Evolutionary conservation across 2,329 filamentous ascomycete genomes (phyloP).

Genomic region (Rhinocladiella mackenziei): DNA sequence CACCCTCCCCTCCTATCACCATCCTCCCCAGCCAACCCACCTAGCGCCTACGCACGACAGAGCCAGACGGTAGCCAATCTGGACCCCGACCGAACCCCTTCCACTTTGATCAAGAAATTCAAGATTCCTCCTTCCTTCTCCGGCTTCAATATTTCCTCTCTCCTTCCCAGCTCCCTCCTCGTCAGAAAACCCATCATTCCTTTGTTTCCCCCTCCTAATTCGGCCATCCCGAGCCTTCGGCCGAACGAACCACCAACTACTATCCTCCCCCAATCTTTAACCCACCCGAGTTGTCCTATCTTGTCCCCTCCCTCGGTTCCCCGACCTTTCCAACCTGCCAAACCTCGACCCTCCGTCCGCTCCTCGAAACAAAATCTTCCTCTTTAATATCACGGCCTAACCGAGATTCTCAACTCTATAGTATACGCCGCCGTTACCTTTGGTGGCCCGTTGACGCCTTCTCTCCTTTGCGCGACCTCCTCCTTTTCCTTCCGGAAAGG

Average conservation of each 20-base stretch:
- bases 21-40: no score
- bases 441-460: neutral
- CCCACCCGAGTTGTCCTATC: neutral
- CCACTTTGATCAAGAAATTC: no score
- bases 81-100: no score
- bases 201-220: slow-evolving; percentile 3
- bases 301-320: neutral
- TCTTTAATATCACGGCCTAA: neutral
- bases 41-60: no score
- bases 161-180: neutral
- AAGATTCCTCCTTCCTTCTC: no score
- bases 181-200: no score
- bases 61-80: no score
- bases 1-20: no score
- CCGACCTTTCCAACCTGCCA: slow-evolving; percentile 6
- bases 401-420: neutral
- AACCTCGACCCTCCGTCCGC: slow-evolving; percentile 1
- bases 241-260: neutral
- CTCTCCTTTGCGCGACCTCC: slow-evolving; percentile 4
- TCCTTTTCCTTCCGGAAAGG: slow-evolving; percentile 19
- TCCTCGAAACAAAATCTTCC: neutral
- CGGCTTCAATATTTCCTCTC: no score
- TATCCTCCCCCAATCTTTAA: slow-evolving; percentile 2
- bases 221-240: slow-evolving; percentile 5
- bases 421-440: neutral